Percentiles rank a stretch among this genome's conserved stretches.
Conservation (phyloP, 345 rosid genomes). For the Melastoma malabathricum region DNA sequence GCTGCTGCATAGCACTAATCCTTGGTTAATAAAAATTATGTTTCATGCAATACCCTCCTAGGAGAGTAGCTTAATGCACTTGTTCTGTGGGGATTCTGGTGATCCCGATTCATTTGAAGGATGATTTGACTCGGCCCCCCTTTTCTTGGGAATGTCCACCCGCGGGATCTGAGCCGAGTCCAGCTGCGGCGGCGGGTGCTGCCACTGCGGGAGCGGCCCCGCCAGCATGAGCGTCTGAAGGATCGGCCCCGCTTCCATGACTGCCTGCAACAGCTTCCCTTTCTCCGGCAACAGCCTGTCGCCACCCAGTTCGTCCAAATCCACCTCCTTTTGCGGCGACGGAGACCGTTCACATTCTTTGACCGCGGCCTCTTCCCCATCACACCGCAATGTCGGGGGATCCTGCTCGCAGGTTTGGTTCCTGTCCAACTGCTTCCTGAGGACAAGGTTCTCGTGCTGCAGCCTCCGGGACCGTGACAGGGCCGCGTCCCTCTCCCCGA, state of each 20-base stretch:
- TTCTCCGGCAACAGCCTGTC: conserved; percentile 42
- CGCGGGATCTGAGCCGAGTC: conserved; percentile 55
- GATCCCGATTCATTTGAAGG: not conserved
- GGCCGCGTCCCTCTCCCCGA: conserved; percentile 36
- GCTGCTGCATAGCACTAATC: too few species aligned
- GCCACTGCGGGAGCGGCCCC: conserved; percentile 76
- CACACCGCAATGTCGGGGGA: conserved; percentile 3
- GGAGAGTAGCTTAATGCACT: conserved; percentile 2
- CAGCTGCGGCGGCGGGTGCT: conserved; percentile 57
- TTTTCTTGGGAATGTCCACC: conserved; percentile 32
- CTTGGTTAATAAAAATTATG: conserved; percentile 1
- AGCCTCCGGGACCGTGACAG: conserved; percentile 20
- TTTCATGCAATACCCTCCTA: not conserved
- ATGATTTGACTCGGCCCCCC: not conserved
- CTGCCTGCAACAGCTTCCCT: conserved; percentile 57
- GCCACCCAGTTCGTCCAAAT: conserved; percentile 17
- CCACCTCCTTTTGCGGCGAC: conserved; percentile 5
- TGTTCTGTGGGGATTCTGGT: not conserved
- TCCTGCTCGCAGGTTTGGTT: conserved; percentile 6
- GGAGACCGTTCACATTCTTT: not conserved
- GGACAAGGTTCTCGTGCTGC: conserved; percentile 17
- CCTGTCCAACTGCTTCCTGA: conserved; percentile 15
- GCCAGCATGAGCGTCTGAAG: conserved; percentile 55
- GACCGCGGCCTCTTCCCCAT: conserved; percentile 8
- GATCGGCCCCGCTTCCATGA: conserved; percentile 61